Base-by-base conservation (phyloP, 2,329 filamentous ascomycete species). In the Phyllosticta paracitricarpa region DNA sequence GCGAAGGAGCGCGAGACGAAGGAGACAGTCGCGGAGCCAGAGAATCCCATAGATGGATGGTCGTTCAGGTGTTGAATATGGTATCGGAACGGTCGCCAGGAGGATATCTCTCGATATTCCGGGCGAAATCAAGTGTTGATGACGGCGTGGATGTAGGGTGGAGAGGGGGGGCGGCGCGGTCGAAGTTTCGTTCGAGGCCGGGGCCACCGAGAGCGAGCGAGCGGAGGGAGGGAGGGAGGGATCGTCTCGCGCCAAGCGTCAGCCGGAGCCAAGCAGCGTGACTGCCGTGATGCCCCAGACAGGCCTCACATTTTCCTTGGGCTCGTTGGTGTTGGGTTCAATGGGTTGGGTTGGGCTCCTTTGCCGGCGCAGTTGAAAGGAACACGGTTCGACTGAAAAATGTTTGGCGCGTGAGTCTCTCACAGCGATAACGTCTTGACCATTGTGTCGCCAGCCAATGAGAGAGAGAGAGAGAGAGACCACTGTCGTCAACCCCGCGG, bases 21-120 rank as follows among this genome's bases (percentile, higher is more conserved):
- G 56, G 67, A 67, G 67, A 66, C 66, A 66, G 70, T 71, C 66
- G 69, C 63, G 66, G 68, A 67, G 64, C 71, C 68, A 69, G 70
- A 71, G 71, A 75, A 75, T 75, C 76, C 75, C 76, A 78, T 78
- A 73, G 71, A 76, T 76, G 71, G 51, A 76, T 76, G 71, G 51
- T 48, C 19, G 56, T 35, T 33, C 25, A 19, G 54, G 30, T 35
- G 58, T 17, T 5, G 58, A 6, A n/a, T 25, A 8, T 3, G 12
- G 33, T 17, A 25, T 25, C 6, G 14, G 53, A 30, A 19, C 17
- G 6, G 58, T 56, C 54, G 54, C 58, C 28, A 28, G 53, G 17
- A 40, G 53, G 22, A 24, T 56, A 54, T 54, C 58, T 54, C 40
- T 40, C 58, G 53, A 54, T 54, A 61, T 56, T 56, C 58, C 58